Evolutionary conservation across 2,329 filamentous ascomycete genomes (phyloP), one percentile per base, ranked within the genome.

Genomic region (Trichoderma guizhouense): DNA sequence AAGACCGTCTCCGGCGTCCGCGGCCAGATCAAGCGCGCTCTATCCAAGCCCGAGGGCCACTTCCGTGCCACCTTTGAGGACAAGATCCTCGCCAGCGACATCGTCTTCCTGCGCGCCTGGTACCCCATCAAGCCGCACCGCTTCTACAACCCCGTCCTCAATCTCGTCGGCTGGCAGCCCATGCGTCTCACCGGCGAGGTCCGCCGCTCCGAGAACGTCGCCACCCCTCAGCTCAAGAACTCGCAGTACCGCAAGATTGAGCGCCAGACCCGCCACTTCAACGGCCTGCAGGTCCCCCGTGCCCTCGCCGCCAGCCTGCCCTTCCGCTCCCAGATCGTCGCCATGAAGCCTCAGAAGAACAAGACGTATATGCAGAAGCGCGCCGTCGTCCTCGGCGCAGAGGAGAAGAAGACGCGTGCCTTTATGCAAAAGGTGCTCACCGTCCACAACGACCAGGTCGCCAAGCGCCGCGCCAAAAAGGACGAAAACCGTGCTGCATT

Each of bases 1-100:
- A 94, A 95, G 79, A 99, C 97, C 0, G 97, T 99, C 28, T 98
- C 95, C 1, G 97, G 97, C 67, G 91, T 99, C 73, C 89, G 96
- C 55, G 96, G 96, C 73, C 96, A 99, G 82, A 98, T 99, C 88
- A 99, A 99, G 85, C 91, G 94, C 73, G 95, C 96, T 0, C 87
- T 99, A 1, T 91, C 90, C 80, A 97, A 97, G 78, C 95, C 96
- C 1, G 96, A 99, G 75, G 96, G 96, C 63, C 92, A 95, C 83
- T 98, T 97, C 89, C 91, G 97, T 78, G 96, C 96, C 28, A 98
- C 96, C 0, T 99, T 99, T 77, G 96, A 99, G 82, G 96, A 99
- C 87, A 99, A 98, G 85, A 93, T 99, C 74, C 87, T 99, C 66
- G 94, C 97, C 88, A 94, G 91, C 81, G 96, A 99, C 80, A 97